phyloP scores from a whole-genome alignment of 768 basidiomycete species.

The Termitomyces sp. region DNA sequence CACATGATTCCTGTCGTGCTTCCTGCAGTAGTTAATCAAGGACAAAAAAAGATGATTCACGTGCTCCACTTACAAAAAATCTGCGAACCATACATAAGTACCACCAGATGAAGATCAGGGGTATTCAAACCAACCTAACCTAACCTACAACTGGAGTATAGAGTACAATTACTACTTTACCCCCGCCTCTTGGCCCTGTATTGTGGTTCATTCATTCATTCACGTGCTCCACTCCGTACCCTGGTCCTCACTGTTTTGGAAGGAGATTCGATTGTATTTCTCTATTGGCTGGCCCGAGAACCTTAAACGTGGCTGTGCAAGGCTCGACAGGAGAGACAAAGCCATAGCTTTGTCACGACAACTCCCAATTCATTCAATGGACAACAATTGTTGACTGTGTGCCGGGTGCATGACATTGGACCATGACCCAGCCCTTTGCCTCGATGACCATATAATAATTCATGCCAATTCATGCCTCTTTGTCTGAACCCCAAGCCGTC shows the following conservation, averaged over 20 bases:
- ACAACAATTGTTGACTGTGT: background rate
- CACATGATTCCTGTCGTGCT: background rate
- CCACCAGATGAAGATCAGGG: too few species aligned
- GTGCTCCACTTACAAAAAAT: background rate
- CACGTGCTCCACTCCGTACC: too few species aligned
- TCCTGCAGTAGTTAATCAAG: background rate
- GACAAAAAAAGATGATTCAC: background rate
- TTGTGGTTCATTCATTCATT: too few species aligned
- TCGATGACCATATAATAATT: background rate
- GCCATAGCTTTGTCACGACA: constrained; percentile 4
- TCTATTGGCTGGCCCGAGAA: background rate
- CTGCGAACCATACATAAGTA: too few species aligned
- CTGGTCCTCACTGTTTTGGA: background rate
- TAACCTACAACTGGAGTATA: too few species aligned
- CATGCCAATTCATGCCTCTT: background rate
- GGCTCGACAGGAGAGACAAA: background rate
- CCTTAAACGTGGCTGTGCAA: constrained; percentile 1
- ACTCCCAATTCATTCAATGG: background rate
- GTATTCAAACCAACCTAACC: too few species aligned
- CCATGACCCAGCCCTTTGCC: background rate
- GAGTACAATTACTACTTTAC: too few species aligned
- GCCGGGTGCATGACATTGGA: background rate
- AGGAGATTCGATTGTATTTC: background rate
- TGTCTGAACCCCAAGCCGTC: background rate
- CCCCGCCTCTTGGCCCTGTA: too few species aligned